These are phyloP conservation scores for Dryas alaskensis DNA, from an alignment of 306 rosid genomes.

Conservation along the genomic window DNA sequence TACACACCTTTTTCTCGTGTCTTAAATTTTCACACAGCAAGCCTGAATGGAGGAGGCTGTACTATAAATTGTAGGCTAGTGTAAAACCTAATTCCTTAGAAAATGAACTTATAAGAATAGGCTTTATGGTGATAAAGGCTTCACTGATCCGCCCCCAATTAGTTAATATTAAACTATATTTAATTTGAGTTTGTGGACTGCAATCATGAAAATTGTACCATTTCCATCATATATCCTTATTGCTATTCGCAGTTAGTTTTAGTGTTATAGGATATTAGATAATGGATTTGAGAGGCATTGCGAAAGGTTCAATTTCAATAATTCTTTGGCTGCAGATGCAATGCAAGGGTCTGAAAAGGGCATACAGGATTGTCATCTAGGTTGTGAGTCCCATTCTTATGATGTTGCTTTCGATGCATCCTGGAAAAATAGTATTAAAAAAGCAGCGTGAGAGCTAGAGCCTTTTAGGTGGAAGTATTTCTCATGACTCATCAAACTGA, in stretches of 20 bases:
- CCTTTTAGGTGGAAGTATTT: not conserved
- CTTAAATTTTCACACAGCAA: not conserved
- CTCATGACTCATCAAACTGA: not conserved
- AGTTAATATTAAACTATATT: not conserved
- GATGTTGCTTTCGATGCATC: not conserved
- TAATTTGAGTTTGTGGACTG: not conserved
- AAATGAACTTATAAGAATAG: not conserved
- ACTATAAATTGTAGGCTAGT: not conserved
- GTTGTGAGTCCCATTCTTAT: not conserved
- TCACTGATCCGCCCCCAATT: not conserved
- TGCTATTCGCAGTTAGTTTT: not conserved
- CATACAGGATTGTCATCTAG: not conserved
- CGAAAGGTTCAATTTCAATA: not conserved
- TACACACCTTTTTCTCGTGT: too few relatives aligned
- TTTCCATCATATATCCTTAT: not conserved
- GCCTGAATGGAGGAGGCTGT: not conserved
- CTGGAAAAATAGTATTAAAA: not conserved
- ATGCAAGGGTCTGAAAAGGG: not conserved
- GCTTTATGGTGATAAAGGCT: not conserved
- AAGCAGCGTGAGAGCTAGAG: not conserved
- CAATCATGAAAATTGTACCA: not conserved
- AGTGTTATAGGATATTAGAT: not conserved
- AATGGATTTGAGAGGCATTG: constrained; percentile 1
- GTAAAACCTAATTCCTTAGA: not conserved
- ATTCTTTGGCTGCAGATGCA: not conserved